Percentiles rank a stretch among this genome's conserved stretches.
phyloP scores from a whole-genome alignment of 2,329 filamentous ascomycete species.

The Tothia fuscella region DNA sequence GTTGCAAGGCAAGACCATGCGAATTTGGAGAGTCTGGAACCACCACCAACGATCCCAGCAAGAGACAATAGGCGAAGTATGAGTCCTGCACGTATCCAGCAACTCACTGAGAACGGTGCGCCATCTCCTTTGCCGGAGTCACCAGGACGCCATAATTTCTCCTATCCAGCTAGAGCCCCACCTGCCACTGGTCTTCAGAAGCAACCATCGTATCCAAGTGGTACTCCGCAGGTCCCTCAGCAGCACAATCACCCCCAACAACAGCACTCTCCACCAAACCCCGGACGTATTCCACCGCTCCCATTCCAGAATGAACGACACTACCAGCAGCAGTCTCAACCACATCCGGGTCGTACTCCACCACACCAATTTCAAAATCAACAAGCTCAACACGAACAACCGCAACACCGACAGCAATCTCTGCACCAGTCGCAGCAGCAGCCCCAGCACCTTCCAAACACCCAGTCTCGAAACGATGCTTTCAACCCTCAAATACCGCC shows the following conservation, averaged over 20 bases:
- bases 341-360: background rate
- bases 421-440: background rate
- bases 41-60: background rate
- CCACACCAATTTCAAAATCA: background rate
- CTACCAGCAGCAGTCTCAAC: too few relatives aligned
- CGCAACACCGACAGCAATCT: background rate
- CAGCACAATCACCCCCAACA: background rate
- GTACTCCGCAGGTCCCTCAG: background rate
- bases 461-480: too few relatives aligned
- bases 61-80: background rate
- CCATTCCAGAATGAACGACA: background rate
- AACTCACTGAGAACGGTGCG: background rate
- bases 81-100: background rate
- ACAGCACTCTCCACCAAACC: too few relatives aligned
- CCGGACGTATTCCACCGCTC: background rate
- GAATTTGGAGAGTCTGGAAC: background rate
- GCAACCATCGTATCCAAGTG: background rate
- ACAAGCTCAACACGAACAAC: background rate
- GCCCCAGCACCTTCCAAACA: background rate
- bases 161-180: slow-evolving; percentile 6
- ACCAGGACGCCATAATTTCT: slow-evolving; percentile 6
- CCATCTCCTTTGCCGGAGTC: background rate
- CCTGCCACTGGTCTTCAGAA: background rate
- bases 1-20: background rate
- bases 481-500: too few relatives aligned